A percentile compares a stretch with the other conserved stretches of the same genome.
phyloP scores from a whole-genome alignment of 2,329 filamentous ascomycete species.

The Pseudonectria foliicola region DNA sequence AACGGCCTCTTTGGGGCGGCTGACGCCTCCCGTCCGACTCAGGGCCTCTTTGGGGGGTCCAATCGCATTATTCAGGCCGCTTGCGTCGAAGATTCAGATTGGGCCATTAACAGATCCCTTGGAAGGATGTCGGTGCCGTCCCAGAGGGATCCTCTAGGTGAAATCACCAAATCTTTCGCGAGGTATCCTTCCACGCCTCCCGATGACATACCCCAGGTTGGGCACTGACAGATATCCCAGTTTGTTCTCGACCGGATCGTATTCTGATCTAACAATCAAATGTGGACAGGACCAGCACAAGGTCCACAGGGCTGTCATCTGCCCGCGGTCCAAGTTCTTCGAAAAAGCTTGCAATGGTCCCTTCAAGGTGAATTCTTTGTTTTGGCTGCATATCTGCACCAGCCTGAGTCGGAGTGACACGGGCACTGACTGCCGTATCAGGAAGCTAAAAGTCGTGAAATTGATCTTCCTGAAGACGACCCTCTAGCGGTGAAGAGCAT shows the following conservation, averaged over 20 bases:
- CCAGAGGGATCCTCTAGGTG: slow-evolving; percentile 1
- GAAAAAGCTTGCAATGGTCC: neutral
- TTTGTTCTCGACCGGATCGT: slow-evolving; percentile 2
- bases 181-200: neutral
- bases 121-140: neutral
- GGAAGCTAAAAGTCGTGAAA: slow-evolving; percentile 1
- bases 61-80: no score
- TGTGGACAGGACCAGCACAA: slow-evolving; percentile 1
- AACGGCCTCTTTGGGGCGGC: no score
- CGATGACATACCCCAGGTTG: neutral
- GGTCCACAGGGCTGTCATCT: slow-evolving; percentile 7
- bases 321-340: slow-evolving; percentile 7
- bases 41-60: no score
- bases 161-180: slow-evolving; percentile 1
- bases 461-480: slow-evolving; percentile 6
- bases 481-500: slow-evolving; percentile 2
- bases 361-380: no score
- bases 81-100: no score
- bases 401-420: no score
- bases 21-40: no score
- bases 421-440: no score
- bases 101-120: no score
- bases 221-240: neutral
- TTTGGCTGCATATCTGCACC: no score
- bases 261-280: slow-evolving; percentile 5